Base-by-base conservation (phyloP, 1,284 basidiomycete genomes). In the Pholiota adiposa region DNA sequence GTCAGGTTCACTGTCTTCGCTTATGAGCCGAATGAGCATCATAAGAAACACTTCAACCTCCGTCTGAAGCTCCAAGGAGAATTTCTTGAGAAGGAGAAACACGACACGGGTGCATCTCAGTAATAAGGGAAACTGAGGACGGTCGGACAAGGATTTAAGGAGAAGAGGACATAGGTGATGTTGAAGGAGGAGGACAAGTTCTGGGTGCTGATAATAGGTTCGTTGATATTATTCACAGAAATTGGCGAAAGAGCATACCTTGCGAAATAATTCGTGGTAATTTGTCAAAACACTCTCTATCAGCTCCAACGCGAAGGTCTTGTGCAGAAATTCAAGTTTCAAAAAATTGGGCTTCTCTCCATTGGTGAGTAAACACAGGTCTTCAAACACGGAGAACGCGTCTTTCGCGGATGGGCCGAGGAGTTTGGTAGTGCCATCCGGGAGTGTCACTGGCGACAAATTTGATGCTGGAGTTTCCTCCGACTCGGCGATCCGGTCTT, bases 221-320 rank as follows among this genome's bases (percentile, higher is more conserved):
- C 2, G 46, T 23, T 7, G 38, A 33, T 54, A 40, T 19, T 4
- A 36, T 33, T 43, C n/a, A n/a, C n/a, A 31, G 36, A 8, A 53
- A 33, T 44, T 36, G 29, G 21, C n/a, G 44, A 58, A 27, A 31
- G 6, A 21, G 33, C 27, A 12, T 25, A 67, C 94, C 78, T 89
- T 85, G 61, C 90, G 86, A 70, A 98, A 97, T 0, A 96, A 83
- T 12, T 84, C 85, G 65, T 96, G 90, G 70, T 98, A 98, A 66
- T 97, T 98, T 12, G 95, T 97, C 54, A 99, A 78, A 4, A 98
- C 94, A 69, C 96, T 98, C 77, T 99, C 97, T 58, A 99, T 93
- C 55, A 99, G 79, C 75, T 99, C 97, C 25, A 99, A 79, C 0
- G 95, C 94, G 68, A 98, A 98, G 0, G 97, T 98, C 73, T 96